Evolutionary conservation across 2,329 filamentous ascomycete genomes (phyloP).

Genomic region (Ampelomyces quisqualis): DNA sequence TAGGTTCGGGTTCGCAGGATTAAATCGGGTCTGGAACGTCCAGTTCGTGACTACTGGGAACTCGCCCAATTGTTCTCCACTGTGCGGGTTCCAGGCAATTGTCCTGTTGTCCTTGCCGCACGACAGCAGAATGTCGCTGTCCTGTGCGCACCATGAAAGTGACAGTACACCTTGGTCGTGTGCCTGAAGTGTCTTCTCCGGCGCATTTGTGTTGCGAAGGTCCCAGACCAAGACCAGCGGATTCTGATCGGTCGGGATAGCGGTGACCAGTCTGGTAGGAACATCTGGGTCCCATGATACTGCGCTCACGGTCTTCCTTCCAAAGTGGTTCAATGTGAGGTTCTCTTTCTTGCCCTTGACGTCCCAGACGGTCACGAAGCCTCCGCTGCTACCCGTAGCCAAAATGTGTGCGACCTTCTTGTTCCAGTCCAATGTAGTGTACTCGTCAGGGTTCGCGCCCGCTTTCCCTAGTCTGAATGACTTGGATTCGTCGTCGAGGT

Average conservation of each 20-base stretch:
- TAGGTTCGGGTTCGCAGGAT: constrained; percentile 87
- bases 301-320: constrained; percentile 88
- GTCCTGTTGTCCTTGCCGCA: constrained; percentile 97
- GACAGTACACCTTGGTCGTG: constrained; percentile 94
- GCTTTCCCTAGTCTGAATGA: constrained; percentile 86
- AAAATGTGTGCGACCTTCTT: constrained; percentile 96
- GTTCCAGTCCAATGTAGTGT: constrained; percentile 98
- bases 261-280: constrained; percentile 88
- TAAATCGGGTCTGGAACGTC: constrained; percentile 95
- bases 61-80: constrained; percentile 82
- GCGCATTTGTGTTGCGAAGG: constrained; percentile 91
- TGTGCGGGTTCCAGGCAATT: constrained; percentile 94
- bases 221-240: constrained; percentile 93
- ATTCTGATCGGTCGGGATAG: constrained; percentile 83
- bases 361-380: constrained; percentile 98
- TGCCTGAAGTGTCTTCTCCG: constrained; percentile 82
- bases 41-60: constrained; percentile 98
- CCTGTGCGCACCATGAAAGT: constrained; percentile 91
- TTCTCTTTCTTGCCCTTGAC: constrained; percentile 97
- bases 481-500: constrained; percentile 84
- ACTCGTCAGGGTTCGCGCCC: constrained; percentile 86
- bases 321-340: constrained; percentile 84
- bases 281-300: constrained; percentile 97
- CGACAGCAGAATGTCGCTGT: constrained; percentile 83
- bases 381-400: constrained; percentile 87